Conservation (phyloP, 805 yeast genomes). For the Wickerhamiella kurtzmanii region DNA sequence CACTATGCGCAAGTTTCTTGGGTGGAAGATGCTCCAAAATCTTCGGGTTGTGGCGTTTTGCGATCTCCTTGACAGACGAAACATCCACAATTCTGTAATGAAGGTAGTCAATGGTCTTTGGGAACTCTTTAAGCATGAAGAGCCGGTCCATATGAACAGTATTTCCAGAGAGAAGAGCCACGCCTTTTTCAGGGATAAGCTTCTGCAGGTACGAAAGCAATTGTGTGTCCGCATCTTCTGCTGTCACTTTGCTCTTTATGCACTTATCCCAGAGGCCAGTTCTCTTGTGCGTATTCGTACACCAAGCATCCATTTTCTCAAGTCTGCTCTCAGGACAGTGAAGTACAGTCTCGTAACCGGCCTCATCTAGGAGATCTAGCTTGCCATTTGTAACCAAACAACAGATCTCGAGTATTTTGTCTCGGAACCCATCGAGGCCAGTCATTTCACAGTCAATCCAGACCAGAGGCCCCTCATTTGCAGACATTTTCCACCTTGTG, state of each 20-base stretch:
- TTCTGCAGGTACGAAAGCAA: slow-evolving; percentile 46
- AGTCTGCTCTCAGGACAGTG: slow-evolving; percentile 49
- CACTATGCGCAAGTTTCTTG: slow-evolving; percentile 70
- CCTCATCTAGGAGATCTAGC: slow-evolving; percentile 48
- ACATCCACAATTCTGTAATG: slow-evolving; percentile 84
- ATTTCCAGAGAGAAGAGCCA: slow-evolving; percentile 79
- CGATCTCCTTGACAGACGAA: slow-evolving; percentile 69
- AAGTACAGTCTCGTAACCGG: slow-evolving; percentile 71
- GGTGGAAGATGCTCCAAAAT: slow-evolving; percentile 44
- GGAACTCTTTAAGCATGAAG: slow-evolving; percentile 75
- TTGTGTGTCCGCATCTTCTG: slow-evolving; percentile 50
- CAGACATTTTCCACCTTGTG: neutral
- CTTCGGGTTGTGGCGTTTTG: slow-evolving; percentile 59
- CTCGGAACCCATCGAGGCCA: slow-evolving; percentile 62
- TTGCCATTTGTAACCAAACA: slow-evolving; percentile 80
- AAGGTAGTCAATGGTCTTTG: slow-evolving; percentile 41
- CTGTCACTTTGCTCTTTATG: slow-evolving; percentile 38
- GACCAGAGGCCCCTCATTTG: slow-evolving; percentile 34
- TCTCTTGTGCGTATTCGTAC: slow-evolving; percentile 62
- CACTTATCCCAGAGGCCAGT: slow-evolving; percentile 68
- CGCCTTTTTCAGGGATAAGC: slow-evolving; percentile 37
- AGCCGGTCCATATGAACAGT: slow-evolving; percentile 83
- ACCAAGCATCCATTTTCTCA: slow-evolving; percentile 80
- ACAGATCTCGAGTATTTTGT: slow-evolving; percentile 81
- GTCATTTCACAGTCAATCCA: slow-evolving; percentile 99